A percentile compares a stretch with the other conserved stretches of the same genome.
Conservation (phyloP, 257 asterid species). For the Fraxinus anomala region DNA sequence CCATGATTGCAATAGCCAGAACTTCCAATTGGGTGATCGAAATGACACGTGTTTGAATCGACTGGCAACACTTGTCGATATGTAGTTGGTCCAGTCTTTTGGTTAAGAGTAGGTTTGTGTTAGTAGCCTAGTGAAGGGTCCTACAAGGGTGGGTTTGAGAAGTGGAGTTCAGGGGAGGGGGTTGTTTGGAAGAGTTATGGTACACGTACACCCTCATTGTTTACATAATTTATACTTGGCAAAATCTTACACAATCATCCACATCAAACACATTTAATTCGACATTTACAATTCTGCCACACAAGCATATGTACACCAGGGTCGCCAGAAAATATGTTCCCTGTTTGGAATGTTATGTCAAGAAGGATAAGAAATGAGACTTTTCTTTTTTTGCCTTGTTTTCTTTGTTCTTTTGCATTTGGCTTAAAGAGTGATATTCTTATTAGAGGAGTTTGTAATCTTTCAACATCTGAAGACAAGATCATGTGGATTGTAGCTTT, state of each 20-base stretch:
- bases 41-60: conserved; percentile 29
- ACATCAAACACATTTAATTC: too few relatives aligned
- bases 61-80: conserved; percentile 23
- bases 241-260: too few relatives aligned
- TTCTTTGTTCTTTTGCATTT: not conserved
- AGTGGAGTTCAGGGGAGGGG: not conserved
- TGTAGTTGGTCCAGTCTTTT: conserved; percentile 16
- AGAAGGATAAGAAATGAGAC: not conserved
- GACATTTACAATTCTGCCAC: too few relatives aligned
- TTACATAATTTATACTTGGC: too few relatives aligned
- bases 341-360: not conserved
- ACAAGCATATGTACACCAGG: too few relatives aligned
- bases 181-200: too few relatives aligned
- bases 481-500: conserved; percentile 44
- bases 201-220: too few relatives aligned
- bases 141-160: not conserved
- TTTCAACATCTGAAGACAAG: conserved; percentile 38
- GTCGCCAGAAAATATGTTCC: too few relatives aligned
- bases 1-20: conserved; percentile 37
- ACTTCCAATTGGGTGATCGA: conserved; percentile 24
- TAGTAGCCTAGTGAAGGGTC: not conserved
- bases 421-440: conserved; percentile 15
- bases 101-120: conserved; percentile 25
- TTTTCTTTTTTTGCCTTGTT: not conserved
- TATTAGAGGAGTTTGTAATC: conserved; percentile 28